phyloP scores from a whole-genome alignment of 331 rosid genomes.

The Arachis monticola region DNA sequence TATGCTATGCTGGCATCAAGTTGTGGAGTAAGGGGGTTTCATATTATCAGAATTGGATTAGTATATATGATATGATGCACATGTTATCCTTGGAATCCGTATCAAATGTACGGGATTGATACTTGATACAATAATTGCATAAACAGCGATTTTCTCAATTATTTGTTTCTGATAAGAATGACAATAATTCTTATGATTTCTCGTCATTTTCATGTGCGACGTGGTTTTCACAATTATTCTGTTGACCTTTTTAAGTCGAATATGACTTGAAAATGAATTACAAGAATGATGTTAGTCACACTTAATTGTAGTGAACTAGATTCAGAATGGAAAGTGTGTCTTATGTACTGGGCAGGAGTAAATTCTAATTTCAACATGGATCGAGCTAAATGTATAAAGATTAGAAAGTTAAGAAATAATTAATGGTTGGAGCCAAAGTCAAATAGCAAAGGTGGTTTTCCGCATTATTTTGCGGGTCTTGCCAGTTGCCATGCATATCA shows the following conservation, averaged over 20 bases:
- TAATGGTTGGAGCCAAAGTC: slow-evolving; percentile 9
- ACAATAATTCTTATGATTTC: neutral
- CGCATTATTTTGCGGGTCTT: neutral
- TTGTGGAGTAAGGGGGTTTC: slow-evolving; percentile 15
- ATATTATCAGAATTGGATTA: neutral
- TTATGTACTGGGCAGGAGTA: too few relatives aligned
- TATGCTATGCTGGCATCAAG: neutral
- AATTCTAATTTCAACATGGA: too few relatives aligned
- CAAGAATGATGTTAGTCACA: neutral
- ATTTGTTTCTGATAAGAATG: neutral
- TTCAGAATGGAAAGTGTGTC: too few relatives aligned
- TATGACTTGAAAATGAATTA: neutral
- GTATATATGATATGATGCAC: neutral
- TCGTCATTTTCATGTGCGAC: neutral
- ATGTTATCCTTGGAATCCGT: slow-evolving; percentile 14
- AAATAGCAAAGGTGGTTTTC: neutral
- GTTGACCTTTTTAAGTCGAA: neutral
- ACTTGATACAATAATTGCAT: neutral
- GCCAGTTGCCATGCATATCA: neutral
- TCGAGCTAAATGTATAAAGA: too few relatives aligned
- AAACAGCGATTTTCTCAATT: slow-evolving; percentile 2
- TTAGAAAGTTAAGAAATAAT: neutral
- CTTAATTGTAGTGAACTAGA: too few relatives aligned
- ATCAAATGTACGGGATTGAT: neutral
- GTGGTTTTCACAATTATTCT: slow-evolving; percentile 3